Conservation (phyloP, 495 filamentous ascomycete species). For the Penicillium taxi region DNA sequence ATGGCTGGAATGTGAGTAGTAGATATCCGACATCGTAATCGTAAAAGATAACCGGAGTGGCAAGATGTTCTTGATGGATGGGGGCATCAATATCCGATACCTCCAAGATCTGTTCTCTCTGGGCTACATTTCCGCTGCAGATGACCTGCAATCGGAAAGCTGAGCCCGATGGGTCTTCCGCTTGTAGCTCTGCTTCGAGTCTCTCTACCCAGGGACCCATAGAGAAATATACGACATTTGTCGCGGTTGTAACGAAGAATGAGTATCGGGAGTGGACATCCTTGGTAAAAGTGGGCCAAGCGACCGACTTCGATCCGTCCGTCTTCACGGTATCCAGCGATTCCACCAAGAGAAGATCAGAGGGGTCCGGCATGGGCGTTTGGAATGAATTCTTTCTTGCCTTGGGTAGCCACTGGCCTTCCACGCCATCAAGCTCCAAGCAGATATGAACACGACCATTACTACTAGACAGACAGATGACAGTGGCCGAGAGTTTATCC, state of each 20-base stretch:
- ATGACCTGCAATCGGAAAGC: constrained; percentile 68
- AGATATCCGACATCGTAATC: constrained; percentile 74
- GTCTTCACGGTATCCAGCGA: constrained; percentile 54
- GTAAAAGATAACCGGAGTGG: constrained; percentile 56
- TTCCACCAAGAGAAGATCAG: constrained; percentile 43
- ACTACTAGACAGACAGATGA: constrained; percentile 68
- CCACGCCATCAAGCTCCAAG: constrained; percentile 69
- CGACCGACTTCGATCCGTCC: constrained; percentile 32
- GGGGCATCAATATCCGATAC: constrained; percentile 37
- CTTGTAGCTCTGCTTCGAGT: constrained; percentile 66
- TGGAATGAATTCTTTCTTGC: constrained; percentile 36
- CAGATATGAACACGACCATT: constrained; percentile 69
- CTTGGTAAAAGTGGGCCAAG: constrained; percentile 65
- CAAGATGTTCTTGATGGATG: constrained; percentile 36
- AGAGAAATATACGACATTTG: constrained; percentile 62
- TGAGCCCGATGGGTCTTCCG: constrained; percentile 54
- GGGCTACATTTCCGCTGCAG: constrained; percentile 52
- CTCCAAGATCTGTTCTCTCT: constrained; percentile 50
- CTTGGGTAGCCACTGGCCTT: constrained; percentile 79
- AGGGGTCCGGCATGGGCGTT: constrained; percentile 31
- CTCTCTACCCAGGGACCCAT: constrained; percentile 66
- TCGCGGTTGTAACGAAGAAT: constrained; percentile 68
- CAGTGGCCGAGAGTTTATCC: constrained; percentile 59
- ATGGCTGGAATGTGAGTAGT: constrained; percentile 59
- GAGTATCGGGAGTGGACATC: constrained; percentile 67